Evolutionary conservation across 352 stramenopile species (phyloP), one percentile per base, ranked within the genome.

Genomic region (Hyaloperonospora brassicae): DNA sequence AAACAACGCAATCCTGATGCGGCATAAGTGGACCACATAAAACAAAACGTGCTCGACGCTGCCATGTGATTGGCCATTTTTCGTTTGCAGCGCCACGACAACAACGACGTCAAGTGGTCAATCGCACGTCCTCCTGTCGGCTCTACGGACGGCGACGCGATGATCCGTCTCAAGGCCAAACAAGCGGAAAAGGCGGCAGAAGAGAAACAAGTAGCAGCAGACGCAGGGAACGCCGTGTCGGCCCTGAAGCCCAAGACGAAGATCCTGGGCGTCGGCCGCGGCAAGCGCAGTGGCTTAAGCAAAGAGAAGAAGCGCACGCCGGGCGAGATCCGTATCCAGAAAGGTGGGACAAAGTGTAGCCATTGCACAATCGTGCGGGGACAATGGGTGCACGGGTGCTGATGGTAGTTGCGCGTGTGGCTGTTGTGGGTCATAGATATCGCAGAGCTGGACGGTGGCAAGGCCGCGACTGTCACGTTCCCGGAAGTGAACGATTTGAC

Each of bases 311-410:
- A 97, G 67, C 89, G 94, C 57, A 97, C 89, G 62, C 95, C 95
- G 5, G 95, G 94, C 62, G 95, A 98, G 75, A 98, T 98, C 73
- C 87, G 95, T 46, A 98, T 98, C 68, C 95, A 98, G 72, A 98
- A 98, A 92, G 95, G 93, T 98, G 27, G 11, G 27, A 51, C 17
- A 24, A 13, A 1, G 5, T 44, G 3, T 30, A 6, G 21, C 22
- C 41, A 49, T 57, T 38, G 31, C 49, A 25, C 7, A 58, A 25
- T n/a, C n/a, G 2, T 21, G 36, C 2, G 5, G 11, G 14, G 2
- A 44, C 3, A 31, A 31, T 3, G 3, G 27, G 3, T 3, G 27
- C 3, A 31, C 27, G 3, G 27, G 7, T 31, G 21, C 23, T 17
- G 39, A 42, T 14, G 39, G n/a, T 44, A 10, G 22, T 10, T 21